phyloP scores from a whole-genome alignment of 2,329 filamentous ascomycete species.

The Diaporthe longicolla region DNA sequence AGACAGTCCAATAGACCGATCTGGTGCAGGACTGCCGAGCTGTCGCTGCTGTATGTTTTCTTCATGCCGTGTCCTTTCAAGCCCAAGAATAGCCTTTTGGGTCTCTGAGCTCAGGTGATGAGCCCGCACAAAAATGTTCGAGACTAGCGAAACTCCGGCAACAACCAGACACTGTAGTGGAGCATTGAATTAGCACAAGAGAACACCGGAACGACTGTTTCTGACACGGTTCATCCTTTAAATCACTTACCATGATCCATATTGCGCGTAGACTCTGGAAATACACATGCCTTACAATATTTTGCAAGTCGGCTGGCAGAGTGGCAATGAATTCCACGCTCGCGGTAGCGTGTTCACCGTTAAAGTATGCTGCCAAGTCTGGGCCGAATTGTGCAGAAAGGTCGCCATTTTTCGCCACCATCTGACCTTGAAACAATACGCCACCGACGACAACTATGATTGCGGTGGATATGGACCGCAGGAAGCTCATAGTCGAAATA shows the following conservation, averaged over 20 bases:
- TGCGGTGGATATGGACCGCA: constrained; percentile 77
- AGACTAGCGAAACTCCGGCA: background rate
- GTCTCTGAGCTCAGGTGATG: constrained; percentile 19
- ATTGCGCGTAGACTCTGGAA: constrained; percentile 6
- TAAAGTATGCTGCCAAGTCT: constrained; percentile 4
- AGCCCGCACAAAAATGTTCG: constrained; percentile 12
- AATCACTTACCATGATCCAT: constrained; percentile 21
- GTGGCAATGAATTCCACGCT: constrained; percentile 3
- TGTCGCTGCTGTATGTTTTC: background rate
- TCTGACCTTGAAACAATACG: constrained; percentile 84
- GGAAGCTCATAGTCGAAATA: constrained; percentile 76
- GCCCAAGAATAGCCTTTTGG: background rate
- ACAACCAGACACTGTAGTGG: background rate
- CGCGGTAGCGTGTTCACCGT: constrained; percentile 23
- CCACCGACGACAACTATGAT: constrained; percentile 80
- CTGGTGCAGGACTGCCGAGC: background rate
- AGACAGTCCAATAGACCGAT: background rate
- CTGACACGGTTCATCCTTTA: background rate
- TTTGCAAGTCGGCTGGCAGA: background rate
- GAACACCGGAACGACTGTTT: too few relatives aligned
- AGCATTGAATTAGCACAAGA: background rate
- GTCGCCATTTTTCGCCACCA: constrained; percentile 67
- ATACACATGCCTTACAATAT: constrained; percentile 8
- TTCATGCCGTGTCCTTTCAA: background rate
- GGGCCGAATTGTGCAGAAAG: constrained; percentile 65